Evolutionary conservation across 1,284 basidiomycete species (phyloP).

Genomic region (Leucoagaricus sp.): DNA sequence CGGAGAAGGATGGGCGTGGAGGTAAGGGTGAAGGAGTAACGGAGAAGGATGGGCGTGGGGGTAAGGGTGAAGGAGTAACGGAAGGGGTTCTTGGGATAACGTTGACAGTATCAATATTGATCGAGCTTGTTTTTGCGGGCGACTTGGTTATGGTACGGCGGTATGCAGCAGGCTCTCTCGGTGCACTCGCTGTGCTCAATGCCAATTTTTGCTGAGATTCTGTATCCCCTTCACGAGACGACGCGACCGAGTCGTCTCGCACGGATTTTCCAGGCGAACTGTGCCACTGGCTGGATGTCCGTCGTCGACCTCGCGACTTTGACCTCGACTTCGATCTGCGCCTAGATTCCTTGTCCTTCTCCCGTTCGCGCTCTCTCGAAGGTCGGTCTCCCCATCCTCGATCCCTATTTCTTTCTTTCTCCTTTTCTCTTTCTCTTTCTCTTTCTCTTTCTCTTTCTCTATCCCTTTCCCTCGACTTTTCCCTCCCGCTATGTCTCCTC

Average conservation of each 20-base stretch:
- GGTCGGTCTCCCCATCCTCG: slow-evolving; percentile 12
- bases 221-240: neutral
- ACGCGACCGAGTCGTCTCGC: neutral
- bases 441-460: slow-evolving; percentile 12
- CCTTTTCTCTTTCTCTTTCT: neutral
- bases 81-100: neutral
- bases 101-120: neutral
- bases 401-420: slow-evolving; percentile 13
- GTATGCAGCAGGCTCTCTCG: neutral
- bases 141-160: neutral
- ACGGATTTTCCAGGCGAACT: neutral
- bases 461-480: slow-evolving; percentile 14
- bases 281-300: too few species aligned
- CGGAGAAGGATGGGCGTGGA: neutral
- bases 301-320: neutral
- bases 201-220: neutral
- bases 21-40: neutral
- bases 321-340: too few species aligned
- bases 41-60: neutral
- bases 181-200: neutral
- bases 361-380: neutral
- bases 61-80: neutral
- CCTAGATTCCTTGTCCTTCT: too few species aligned
- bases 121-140: neutral
- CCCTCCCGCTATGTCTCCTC: neutral